Evolutionary conservation across 495 filamentous ascomycete genomes (phyloP).

Genomic region (Astrocystis sublimbata): DNA sequence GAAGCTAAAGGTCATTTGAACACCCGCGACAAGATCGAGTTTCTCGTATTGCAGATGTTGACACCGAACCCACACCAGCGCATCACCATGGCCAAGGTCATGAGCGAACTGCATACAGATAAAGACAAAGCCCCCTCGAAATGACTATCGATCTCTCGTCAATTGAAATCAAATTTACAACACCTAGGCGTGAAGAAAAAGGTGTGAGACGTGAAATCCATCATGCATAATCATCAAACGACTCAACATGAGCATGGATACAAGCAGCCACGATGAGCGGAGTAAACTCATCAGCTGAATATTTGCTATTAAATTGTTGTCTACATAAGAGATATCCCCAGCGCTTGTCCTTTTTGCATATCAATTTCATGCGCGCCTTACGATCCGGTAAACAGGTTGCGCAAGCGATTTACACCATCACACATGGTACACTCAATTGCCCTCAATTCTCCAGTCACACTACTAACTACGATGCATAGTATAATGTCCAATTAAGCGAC

Average conservation of each 20-base stretch:
- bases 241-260: neutral
- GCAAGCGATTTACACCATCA: neutral
- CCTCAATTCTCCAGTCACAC: neutral
- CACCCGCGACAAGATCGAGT: conserved; percentile 41
- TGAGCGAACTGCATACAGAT: conserved; percentile 38
- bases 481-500: neutral
- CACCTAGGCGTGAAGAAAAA: neutral
- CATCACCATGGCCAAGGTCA: conserved; percentile 43
- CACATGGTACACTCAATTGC: neutral
- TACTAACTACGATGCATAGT: neutral
- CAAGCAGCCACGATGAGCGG: neutral
- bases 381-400: neutral
- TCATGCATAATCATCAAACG: neutral
- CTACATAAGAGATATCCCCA: neutral
- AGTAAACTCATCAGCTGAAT: neutral
- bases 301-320: neutral
- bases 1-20: conserved; percentile 39
- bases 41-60: conserved; percentile 47
- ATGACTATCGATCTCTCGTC: neutral
- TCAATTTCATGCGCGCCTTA: neutral
- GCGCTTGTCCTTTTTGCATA: neutral
- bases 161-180: neutral
- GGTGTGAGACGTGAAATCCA: neutral
- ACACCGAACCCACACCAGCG: conserved; percentile 44
- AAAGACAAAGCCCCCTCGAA: conserved; percentile 8